phyloP scores from a whole-genome alignment of 2,329 filamentous ascomycete genomes.

The Tolypocladium ovalisporum region DNA sequence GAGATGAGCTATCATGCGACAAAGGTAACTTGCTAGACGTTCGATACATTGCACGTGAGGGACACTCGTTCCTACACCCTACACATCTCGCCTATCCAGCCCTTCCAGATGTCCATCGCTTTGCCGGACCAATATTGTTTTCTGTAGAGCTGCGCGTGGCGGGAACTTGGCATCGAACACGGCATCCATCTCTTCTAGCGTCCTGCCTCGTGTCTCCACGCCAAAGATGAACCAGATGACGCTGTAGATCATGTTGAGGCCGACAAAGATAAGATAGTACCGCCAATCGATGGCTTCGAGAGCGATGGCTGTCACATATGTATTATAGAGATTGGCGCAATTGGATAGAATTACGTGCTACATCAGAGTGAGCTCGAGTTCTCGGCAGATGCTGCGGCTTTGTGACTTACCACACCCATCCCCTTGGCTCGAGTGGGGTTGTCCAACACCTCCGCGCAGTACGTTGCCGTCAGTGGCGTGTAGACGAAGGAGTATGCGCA shows the following conservation, averaged over 20 bases:
- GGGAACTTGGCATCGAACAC: slow-evolving; percentile 27
- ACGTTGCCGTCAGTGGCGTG: slow-evolving; percentile 32
- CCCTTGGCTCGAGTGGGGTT: slow-evolving; percentile 23
- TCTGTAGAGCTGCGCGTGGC: slow-evolving; percentile 24
- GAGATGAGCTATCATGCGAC: too few species aligned
- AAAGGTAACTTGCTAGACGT: too few species aligned
- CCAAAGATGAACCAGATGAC: slow-evolving; percentile 17
- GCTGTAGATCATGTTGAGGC: slow-evolving; percentile 17
- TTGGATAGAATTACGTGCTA: slow-evolving; percentile 17
- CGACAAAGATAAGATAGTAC: slow-evolving; percentile 21
- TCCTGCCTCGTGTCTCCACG: slow-evolving; percentile 18
- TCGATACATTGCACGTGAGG: too few species aligned
- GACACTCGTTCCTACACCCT: too few species aligned
- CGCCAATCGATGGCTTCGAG: slow-evolving; percentile 18
- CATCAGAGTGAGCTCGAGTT: slow-evolving; percentile 1
- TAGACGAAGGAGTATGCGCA: slow-evolving; percentile 40
- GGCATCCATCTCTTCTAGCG: slow-evolving; percentile 33
- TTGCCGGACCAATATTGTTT: slow-evolving; percentile 15
- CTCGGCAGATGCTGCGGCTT: background rate
- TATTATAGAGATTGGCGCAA: slow-evolving; percentile 20
- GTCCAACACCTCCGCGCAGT: slow-evolving; percentile 21
- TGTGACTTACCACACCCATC: slow-evolving; percentile 17
- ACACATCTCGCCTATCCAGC: background rate
- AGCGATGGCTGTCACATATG: slow-evolving; percentile 18
- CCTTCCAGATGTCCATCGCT: slow-evolving; percentile 10